Conservation (phyloP, 2,329 filamentous ascomycete species). For the Exophiala aquamarina region DNA sequence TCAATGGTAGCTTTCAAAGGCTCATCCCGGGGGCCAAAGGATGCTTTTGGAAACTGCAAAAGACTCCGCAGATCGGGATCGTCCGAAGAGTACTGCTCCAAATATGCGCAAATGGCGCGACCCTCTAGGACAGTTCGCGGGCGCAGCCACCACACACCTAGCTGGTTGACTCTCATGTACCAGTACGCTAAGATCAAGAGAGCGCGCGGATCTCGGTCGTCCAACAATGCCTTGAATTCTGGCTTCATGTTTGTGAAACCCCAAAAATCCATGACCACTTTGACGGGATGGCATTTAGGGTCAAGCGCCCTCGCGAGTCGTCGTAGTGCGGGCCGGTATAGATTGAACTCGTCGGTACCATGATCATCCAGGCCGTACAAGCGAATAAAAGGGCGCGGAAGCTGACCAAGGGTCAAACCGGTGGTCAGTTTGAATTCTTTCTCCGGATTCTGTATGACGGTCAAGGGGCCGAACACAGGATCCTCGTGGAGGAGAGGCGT, state of each 20-base stretch:
- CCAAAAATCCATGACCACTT: not conserved
- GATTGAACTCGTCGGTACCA: too few relatives aligned
- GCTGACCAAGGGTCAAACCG: too few relatives aligned
- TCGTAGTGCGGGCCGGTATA: too few relatives aligned
- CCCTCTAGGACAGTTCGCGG: conserved; percentile 48
- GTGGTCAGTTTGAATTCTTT: too few relatives aligned
- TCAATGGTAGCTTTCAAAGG: too few relatives aligned
- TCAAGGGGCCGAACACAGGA: not conserved
- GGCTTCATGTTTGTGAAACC: conserved; percentile 15
- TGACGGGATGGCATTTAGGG: not conserved
- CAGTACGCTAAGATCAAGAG: conserved; percentile 56
- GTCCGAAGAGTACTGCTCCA: conserved; percentile 32
- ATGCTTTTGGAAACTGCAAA: not conserved
- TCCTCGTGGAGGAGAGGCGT: conserved; percentile 49
- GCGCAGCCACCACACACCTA: conserved; percentile 48
- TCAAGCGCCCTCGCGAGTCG: too few relatives aligned
- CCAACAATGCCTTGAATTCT: conserved; percentile 46
- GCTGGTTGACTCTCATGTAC: conserved; percentile 48
- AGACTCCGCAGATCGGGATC: not conserved
- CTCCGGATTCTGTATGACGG: too few relatives aligned
- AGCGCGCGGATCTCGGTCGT: conserved; percentile 52
- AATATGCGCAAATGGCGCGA: conserved; percentile 45
- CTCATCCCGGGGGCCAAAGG: not conserved
- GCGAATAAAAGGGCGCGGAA: too few relatives aligned
- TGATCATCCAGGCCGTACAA: too few relatives aligned